Percentiles rank a stretch among this genome's conserved stretches.
Evolutionary conservation across 2,329 filamentous ascomycete genomes (phyloP).

Genomic region (Sclerotiophoma versabilis): DNA sequence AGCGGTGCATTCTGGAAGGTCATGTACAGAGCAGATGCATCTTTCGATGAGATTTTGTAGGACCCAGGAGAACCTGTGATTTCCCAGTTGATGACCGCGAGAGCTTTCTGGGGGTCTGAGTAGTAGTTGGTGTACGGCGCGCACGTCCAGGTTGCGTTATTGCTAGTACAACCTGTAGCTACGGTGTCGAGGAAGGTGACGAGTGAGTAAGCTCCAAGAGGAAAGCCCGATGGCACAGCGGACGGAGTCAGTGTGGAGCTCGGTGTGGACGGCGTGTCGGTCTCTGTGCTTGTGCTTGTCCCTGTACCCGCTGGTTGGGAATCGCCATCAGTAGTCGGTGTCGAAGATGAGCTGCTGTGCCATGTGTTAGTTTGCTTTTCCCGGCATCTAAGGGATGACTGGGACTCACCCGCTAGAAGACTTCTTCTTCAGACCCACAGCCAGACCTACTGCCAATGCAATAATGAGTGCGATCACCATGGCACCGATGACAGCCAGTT

Average conservation of each 20-base stretch:
- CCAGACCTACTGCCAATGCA: conserved; percentile 49
- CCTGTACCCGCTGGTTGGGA: conserved; percentile 12
- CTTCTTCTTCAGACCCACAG: conserved; percentile 52
- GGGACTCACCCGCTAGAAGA: conserved; percentile 30
- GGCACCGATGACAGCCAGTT: conserved; percentile 44
- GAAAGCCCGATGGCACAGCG: conserved; percentile 56
- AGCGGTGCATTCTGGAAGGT: conserved; percentile 63
- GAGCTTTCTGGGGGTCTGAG: conserved; percentile 48
- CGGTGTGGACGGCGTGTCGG: conserved; percentile 21
- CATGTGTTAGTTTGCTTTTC: conserved; percentile 5
- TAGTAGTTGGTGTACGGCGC: conserved; percentile 63
- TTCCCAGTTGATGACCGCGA: conserved; percentile 68
- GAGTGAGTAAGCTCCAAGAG: conserved; percentile 68
- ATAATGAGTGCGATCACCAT: conserved; percentile 46
- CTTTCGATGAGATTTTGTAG: conserved; percentile 64
- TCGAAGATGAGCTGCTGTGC: conserved; percentile 5
- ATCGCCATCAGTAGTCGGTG: conserved; percentile 6
- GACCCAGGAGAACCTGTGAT: conserved; percentile 54
- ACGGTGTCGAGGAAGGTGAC: conserved; percentile 64
- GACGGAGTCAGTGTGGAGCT: conserved; percentile 25
- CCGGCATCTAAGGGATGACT: rapidly evolving
- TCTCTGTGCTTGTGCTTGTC: conserved; percentile 9
- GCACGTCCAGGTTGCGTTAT: conserved; percentile 67
- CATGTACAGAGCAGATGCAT: conserved; percentile 60
- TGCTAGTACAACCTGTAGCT: conserved; percentile 64